phyloP scores from a whole-genome alignment of 345 rosid species.

The Cardamine occulta region DNA sequence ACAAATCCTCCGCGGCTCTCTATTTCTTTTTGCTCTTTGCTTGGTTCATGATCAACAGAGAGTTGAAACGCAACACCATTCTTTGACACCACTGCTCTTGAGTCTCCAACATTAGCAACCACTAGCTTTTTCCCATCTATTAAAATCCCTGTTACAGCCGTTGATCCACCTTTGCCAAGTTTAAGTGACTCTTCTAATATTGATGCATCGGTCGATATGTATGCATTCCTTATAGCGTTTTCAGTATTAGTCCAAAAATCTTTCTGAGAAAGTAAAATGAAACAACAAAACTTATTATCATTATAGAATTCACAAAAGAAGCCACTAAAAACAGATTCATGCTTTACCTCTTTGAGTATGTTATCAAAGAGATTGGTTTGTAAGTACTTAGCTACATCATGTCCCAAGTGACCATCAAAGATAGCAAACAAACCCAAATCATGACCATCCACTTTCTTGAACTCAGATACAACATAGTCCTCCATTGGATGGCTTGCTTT shows the following conservation, averaged over 20 bases:
- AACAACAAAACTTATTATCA: background rate
- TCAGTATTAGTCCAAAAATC: slow-evolving; percentile 77
- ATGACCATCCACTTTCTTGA: slow-evolving; percentile 54
- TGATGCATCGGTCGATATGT: slow-evolving; percentile 60
- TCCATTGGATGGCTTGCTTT: slow-evolving; percentile 87
- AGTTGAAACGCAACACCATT: slow-evolving; percentile 73
- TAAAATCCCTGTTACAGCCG: slow-evolving; percentile 93
- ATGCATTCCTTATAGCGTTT: slow-evolving; percentile 72
- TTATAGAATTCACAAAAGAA: background rate
- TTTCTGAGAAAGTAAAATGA: slow-evolving; percentile 43
- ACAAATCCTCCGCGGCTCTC: slow-evolving; percentile 91
- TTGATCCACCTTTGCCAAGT: slow-evolving; percentile 92
- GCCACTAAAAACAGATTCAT: background rate
- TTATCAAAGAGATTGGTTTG: slow-evolving; percentile 74
- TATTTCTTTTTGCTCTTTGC: slow-evolving; percentile 64
- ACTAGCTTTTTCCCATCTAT: slow-evolving; percentile 72
- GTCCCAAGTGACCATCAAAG: slow-evolving; percentile 91
- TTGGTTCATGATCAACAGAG: slow-evolving; percentile 87
- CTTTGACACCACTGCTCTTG: slow-evolving; percentile 78
- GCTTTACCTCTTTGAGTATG: slow-evolving; percentile 73
- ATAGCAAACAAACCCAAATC: slow-evolving; percentile 88
- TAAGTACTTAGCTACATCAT: slow-evolving; percentile 79
- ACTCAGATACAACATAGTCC: slow-evolving; percentile 73
- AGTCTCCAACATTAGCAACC: slow-evolving; percentile 92
- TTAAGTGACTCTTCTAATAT: slow-evolving; percentile 60